Base-by-base conservation (phyloP, 2,329 filamentous ascomycete genomes). In the Talaromyces islandicus region DNA sequence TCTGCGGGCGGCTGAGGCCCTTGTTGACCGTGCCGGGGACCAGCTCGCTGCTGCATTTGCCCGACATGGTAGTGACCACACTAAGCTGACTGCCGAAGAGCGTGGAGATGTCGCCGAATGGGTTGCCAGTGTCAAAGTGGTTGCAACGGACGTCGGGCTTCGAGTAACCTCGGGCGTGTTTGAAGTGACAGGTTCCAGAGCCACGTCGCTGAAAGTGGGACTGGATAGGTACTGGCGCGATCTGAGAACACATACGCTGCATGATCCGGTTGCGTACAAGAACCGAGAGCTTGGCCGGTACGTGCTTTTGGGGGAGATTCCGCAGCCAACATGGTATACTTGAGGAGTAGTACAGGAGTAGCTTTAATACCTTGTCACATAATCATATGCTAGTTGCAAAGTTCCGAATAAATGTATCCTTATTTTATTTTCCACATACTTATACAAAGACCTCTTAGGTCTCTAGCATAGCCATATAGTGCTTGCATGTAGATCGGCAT, bases 231-330 rank as follows among this genome's bases (percentile, higher is more conserved):
- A 85, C 70, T 88, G 85, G 85, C 77, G 86, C 52, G 85, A 89
- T 66, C 74, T 88, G n/a, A 72, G 86, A 5, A 88, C 85, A 4
- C 86, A 89, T 71, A 83, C 81, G 0, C 69, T 89, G 65, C 86
- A 88, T 71, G 86, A 88, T 69, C 86, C 85, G 0, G 85, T 88
- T 29, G 83, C 85, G 25, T 88, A 88, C 66, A 88, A 88, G 78
- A 85, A 87, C 60, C 72, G 82, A 3, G 85, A 88, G 71, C 65
- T 88, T 56, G 85, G 85, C 0, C 72, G 82, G 24, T 88, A 79
- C 67, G 75, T 81, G 43, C 66, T 88, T 58, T 65, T 87, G 55
- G 78, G 77, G 14, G 83, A 88, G 73, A 67, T 81, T 11, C 85
- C 85, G 0, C 78, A 81, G 70, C 79, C 83, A 14, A 84, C 81